These are phyloP conservation scores for Aspergillus sp. DNA, from an alignment of 2,329 filamentous ascomycete genomes.

Conservation along the genomic window DNA sequence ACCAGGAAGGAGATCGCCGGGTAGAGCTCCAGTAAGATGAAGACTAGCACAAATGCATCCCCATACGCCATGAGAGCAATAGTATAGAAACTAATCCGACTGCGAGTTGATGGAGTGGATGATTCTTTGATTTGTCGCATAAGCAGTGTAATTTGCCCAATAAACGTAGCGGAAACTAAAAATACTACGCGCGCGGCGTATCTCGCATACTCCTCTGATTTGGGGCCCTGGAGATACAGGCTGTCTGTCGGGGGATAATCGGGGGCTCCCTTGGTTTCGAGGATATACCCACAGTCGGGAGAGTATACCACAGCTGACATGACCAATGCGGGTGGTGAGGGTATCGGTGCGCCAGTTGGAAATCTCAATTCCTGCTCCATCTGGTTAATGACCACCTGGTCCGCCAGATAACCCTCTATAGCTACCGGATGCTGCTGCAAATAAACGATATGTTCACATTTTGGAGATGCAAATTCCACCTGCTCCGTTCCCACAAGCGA, in stretches of 20 bases:
- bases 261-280: constrained; percentile 61
- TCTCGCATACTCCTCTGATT: constrained; percentile 56
- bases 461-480: constrained; percentile 58
- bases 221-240: constrained; percentile 56
- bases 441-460: constrained; percentile 88
- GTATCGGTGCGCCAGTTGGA: constrained; percentile 57
- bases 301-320: constrained; percentile 65
- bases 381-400: constrained; percentile 44
- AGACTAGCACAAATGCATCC: constrained; percentile 59
- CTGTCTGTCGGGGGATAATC: constrained; percentile 52
- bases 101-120: constrained; percentile 63
- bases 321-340: constrained; percentile 51
- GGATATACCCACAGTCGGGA: constrained; percentile 65
- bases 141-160: constrained; percentile 56
- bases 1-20: constrained; percentile 56
- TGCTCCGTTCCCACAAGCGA: constrained; percentile 59
- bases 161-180: constrained; percentile 50
- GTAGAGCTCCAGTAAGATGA: constrained; percentile 57
- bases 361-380: constrained; percentile 61
- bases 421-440: constrained; percentile 60
- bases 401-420: constrained; percentile 29
- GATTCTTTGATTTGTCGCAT: constrained; percentile 64
- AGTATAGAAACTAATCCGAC: constrained; percentile 64
- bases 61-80: constrained; percentile 62
- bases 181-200: constrained; percentile 55